phyloP scores from a whole-genome alignment of 164 flowering plant species.

The Pachysandra terminalis region DNA sequence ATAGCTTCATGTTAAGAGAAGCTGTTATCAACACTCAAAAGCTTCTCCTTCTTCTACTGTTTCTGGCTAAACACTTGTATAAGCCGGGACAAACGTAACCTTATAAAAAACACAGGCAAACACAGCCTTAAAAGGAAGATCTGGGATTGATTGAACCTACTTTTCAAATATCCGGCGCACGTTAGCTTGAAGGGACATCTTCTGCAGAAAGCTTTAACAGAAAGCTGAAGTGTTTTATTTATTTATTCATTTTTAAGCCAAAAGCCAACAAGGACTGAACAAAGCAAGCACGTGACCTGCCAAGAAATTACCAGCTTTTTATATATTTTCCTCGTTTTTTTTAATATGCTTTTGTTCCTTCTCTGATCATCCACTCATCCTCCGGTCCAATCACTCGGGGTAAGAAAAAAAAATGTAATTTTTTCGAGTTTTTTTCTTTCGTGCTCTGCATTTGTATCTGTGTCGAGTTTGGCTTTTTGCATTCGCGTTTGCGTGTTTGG shows the following conservation, averaged over 20 bases:
- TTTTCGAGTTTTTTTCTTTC: not conserved
- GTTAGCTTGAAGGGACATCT: conserved; percentile 9
- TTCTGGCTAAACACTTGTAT: no score
- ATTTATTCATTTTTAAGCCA: no score
- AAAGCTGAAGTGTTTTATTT: no score
- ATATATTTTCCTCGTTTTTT: not conserved
- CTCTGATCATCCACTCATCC: conserved; percentile 25
- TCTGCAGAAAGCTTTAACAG: not conserved
- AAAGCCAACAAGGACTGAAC: conserved; percentile 21
- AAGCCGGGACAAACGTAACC: no score
- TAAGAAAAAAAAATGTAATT: not conserved
- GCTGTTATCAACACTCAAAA: no score
- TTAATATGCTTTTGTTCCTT: conserved; percentile 23
- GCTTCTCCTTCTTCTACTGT: no score
- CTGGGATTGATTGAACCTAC: not conserved
- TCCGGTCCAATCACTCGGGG: conserved; percentile 39
- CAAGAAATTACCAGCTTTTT: conserved; percentile 24
- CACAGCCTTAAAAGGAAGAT: no score
- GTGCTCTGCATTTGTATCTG: conserved; percentile 18
- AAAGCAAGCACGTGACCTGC: conserved; percentile 75
- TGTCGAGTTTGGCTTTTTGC: conserved; percentile 32
- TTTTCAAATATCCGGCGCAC: conserved; percentile 10
- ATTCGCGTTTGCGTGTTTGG: conserved; percentile 12
- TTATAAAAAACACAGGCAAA: no score
- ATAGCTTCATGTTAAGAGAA: no score